phyloP scores from a whole-genome alignment of 768 basidiomycete species.

The Mycena latifolia region DNA sequence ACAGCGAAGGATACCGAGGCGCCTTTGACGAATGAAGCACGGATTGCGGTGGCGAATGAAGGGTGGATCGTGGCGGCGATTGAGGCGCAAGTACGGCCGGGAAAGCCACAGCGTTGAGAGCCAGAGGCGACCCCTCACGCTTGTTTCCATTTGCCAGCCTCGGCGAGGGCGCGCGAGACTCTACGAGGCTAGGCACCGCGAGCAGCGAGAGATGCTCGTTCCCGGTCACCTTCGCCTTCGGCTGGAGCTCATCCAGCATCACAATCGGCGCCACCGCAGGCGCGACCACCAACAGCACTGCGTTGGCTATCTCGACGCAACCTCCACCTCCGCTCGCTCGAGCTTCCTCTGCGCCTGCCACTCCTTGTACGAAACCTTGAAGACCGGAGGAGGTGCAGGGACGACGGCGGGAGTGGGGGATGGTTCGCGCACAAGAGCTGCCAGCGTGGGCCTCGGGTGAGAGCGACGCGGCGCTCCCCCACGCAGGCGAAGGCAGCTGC shows the following conservation, averaged over 20 bases:
- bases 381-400: background rate
- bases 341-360: slow-evolving; percentile 18
- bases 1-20: no score
- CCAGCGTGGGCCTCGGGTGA: background rate
- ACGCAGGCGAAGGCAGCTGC: no score
- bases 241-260: background rate
- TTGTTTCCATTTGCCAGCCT: background rate
- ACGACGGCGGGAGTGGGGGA: background rate
- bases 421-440: slow-evolving; percentile 9
- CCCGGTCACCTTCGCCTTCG: slow-evolving; percentile 1
- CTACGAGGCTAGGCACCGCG: background rate
- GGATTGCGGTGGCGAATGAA: no score
- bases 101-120: background rate
- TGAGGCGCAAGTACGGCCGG: no score
- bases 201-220: slow-evolving; percentile 1
- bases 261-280: background rate
- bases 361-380: slow-evolving; percentile 25
- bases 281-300: background rate
- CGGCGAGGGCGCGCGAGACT: slow-evolving; percentile 2
- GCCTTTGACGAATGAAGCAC: no score
- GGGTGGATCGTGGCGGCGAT: no score
- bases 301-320: slow-evolving; percentile 11
- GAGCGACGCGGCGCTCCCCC: slow-evolving; percentile 6
- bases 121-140: background rate
- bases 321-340: slow-evolving; percentile 4